Conservation (phyloP, 208 protist species). For the Angomonas deanei region DNA sequence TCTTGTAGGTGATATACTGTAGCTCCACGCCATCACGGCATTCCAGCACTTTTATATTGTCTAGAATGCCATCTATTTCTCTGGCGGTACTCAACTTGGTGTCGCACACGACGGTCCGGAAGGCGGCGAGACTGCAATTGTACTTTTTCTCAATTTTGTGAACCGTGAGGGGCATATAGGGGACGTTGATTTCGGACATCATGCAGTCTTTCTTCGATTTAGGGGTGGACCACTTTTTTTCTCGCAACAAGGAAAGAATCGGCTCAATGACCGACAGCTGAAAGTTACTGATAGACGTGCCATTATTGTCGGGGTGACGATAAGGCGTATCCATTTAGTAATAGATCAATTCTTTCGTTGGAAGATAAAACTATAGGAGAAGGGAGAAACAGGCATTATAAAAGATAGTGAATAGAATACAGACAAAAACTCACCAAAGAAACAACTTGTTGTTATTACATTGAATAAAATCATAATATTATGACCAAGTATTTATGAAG, state of each 20-base stretch:
- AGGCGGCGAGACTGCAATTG: not conserved
- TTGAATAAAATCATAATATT: not conserved
- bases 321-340: not conserved
- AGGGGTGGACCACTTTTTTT: not conserved
- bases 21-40: constrained; percentile 7
- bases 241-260: not conserved
- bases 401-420: not conserved
- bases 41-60: constrained; percentile 17
- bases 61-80: constrained; percentile 6
- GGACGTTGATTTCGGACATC: not conserved
- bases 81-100: not conserved
- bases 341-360: not conserved
- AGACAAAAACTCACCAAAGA: not conserved
- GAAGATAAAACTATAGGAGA: not conserved
- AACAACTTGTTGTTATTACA: not conserved
- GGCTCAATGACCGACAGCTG: not conserved
- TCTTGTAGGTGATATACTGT: constrained; percentile 37
- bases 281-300: not conserved
- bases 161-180: not conserved
- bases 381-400: not conserved
- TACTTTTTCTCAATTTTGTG: not conserved
- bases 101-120: not conserved
- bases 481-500: not conserved
- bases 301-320: not conserved
- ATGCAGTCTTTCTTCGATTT: not conserved